Evolutionary conservation across 441 rosid genomes (phyloP).

Genomic region (Populus tomentosa): DNA sequence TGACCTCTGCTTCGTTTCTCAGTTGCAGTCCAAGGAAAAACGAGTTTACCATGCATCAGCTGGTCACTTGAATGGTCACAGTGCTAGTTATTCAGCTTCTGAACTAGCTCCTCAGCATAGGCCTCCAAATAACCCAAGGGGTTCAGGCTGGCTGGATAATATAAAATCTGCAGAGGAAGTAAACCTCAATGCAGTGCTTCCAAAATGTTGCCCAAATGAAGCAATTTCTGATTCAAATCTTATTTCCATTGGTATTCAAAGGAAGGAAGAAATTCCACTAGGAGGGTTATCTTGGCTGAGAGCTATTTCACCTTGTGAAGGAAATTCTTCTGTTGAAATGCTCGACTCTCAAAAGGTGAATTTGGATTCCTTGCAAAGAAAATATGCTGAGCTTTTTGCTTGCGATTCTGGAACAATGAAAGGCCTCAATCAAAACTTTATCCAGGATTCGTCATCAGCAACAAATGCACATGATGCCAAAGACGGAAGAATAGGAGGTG

Average conservation of each 20-base stretch:
- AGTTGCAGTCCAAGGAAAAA: constrained; percentile 29
- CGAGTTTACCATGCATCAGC: constrained; percentile 6
- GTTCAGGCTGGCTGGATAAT: constrained; percentile 16
- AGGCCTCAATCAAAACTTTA: constrained; percentile 9
- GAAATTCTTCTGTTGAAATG: constrained; percentile 14
- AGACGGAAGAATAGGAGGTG: constrained; percentile 15
- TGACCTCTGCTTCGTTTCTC: constrained; percentile 12
- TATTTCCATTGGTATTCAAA: constrained; percentile 8
- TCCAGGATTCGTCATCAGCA: constrained; percentile 25
- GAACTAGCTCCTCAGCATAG: constrained; percentile 12
- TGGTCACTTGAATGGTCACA: constrained; percentile 17
- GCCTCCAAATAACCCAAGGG: constrained; percentile 3
- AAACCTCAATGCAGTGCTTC: constrained; percentile 15
- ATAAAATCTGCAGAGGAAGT: constrained; percentile 15
- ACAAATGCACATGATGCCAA: constrained; percentile 19
- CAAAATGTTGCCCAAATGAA: constrained; percentile 15
- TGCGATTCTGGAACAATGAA: constrained; percentile 22
- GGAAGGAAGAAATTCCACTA: constrained; percentile 16
- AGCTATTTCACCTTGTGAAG: constrained; percentile 15
- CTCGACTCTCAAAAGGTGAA: constrained; percentile 21
- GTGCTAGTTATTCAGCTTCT: constrained; percentile 20
- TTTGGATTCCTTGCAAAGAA: constrained; percentile 19
- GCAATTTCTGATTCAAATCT: constrained; percentile 8
- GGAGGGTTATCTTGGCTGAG: constrained; percentile 32
- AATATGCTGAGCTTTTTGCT: constrained; percentile 20